Evolutionary conservation across 2,329 filamentous ascomycete genomes (phyloP).

Genomic region (Ampelomyces quisqualis): DNA sequence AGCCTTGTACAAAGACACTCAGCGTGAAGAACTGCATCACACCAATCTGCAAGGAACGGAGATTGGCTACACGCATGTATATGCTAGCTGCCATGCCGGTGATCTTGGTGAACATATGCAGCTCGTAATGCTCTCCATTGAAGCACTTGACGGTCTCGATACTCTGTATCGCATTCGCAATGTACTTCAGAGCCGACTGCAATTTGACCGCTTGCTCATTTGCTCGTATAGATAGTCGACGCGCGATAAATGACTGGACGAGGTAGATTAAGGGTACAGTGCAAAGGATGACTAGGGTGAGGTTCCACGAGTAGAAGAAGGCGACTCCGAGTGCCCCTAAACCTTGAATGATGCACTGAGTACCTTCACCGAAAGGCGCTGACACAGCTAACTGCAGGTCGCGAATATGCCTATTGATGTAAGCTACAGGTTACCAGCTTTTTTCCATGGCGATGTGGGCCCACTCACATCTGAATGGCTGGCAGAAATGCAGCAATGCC

Average conservation of each 20-base stretch:
- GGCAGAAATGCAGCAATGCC: constrained; percentile 72
- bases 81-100: constrained; percentile 60
- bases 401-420: constrained; percentile 66
- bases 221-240: constrained; percentile 65
- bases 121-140: constrained; percentile 72
- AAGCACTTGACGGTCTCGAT: constrained; percentile 88
- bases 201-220: constrained; percentile 67
- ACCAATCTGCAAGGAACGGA: constrained; percentile 70
- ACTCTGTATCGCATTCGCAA: constrained; percentile 66
- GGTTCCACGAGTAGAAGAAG: constrained; percentile 77
- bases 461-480: constrained; percentile 68
- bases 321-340: constrained; percentile 69
- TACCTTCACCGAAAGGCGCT: constrained; percentile 71
- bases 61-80: constrained; percentile 68
- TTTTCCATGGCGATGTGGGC: neutral
- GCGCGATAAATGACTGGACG: constrained; percentile 61
- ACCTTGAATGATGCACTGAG: constrained; percentile 65
- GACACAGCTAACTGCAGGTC: constrained; percentile 81
- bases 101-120: constrained; percentile 62
- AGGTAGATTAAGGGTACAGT: constrained; percentile 68
- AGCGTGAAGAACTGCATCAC: constrained; percentile 73
- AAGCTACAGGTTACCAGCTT: constrained; percentile 10
- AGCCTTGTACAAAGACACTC: constrained; percentile 80
- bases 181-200: constrained; percentile 68
- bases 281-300: constrained; percentile 76